Evolutionary conservation across 768 basidiomycete species (phyloP).

Genomic region (Trametes meyenii): DNA sequence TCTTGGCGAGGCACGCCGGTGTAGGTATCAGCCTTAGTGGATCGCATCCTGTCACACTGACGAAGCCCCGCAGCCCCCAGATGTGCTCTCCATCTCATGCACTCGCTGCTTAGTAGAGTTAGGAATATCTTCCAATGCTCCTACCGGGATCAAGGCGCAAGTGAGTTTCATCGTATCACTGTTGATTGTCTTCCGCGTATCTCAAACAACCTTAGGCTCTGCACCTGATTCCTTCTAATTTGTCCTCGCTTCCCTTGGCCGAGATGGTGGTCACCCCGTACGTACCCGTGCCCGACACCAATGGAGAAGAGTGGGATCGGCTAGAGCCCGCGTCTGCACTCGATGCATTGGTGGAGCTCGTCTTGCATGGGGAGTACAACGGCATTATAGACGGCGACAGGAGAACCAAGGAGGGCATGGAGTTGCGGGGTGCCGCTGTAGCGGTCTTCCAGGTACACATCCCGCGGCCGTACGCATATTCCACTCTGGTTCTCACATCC

Average conservation of each 20-base stretch:
- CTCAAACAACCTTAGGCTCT: constrained; percentile 48
- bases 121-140: constrained; percentile 92
- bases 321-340: constrained; percentile 80
- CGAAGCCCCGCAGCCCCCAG: constrained; percentile 49
- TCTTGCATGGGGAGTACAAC: constrained; percentile 87
- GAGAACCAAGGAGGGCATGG: constrained; percentile 66
- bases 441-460: constrained; percentile 77
- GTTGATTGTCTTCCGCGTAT: background rate
- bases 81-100: constrained; percentile 49
- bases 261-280: constrained; percentile 72
- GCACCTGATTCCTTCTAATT: constrained; percentile 55
- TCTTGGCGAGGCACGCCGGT: constrained; percentile 54
- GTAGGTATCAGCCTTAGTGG: constrained; percentile 42
- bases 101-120: constrained; percentile 85
- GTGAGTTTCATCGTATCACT: constrained; percentile 40
- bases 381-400: constrained; percentile 58
- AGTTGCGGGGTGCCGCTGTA: constrained; percentile 76
- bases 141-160: constrained; percentile 85
- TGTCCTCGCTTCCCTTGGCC: constrained; percentile 60
- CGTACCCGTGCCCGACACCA: constrained; percentile 76
- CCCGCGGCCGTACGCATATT: background rate
- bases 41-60: background rate
- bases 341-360: constrained; percentile 79
- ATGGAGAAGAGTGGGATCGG: constrained; percentile 93
- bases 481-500: constrained; percentile 1